Base-by-base conservation (phyloP, 2,329 filamentous ascomycete genomes). In the Botryotinia calthae region DNA sequence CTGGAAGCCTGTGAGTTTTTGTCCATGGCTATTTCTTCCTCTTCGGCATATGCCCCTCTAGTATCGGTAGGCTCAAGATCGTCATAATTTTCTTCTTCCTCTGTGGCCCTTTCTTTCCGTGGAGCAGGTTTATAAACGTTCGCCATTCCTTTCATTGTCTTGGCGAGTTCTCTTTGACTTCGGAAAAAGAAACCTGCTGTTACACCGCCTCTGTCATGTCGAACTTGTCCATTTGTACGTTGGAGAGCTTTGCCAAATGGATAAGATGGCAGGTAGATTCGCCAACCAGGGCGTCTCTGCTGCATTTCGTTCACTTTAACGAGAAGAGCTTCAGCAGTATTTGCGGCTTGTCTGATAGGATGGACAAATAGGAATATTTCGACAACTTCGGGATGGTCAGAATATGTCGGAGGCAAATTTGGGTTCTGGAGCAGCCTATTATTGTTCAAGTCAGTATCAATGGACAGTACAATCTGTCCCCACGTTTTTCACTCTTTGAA, bases 191-290 rank as follows among this genome's bases (percentile, higher is more conserved):
- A 83, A 46, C 86, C 86, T 8, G 87, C 87, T 7, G 87, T 88
- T 31, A 88, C 82, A 37, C 87, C 87, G 28, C 88, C 87, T 74
- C 87, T 83, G 76, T 90, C 88, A 75, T 89, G 88, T 46, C 87
- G 82, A 7, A 89, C 87, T 75, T 88, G 87, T 4, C 84, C 82
- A 76, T 89, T 89, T 9, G 85, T 85, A 48, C 87, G 82, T 75
- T 87, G 84, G 2, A 88, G 72, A 7, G 86, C 83, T 76, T 89
- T 89, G 62, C 77, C 76, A n/a, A 86, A 82, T 0, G 87, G 86
- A 74, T 89, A 89, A 0, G 85, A 86, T 5, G 88, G 87, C 1
- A 85, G 78, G 72, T 87, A 83, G 18, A 88, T 75, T 7, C 81
- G 82, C 72, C 82, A 84, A 74, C 82, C 79, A 72, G 80, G 79